Evolutionary conservation across 1,139 yeast genomes (phyloP), one percentile per base, ranked within the genome.

Genomic region (Debaryomycetaceae sp.): DNA sequence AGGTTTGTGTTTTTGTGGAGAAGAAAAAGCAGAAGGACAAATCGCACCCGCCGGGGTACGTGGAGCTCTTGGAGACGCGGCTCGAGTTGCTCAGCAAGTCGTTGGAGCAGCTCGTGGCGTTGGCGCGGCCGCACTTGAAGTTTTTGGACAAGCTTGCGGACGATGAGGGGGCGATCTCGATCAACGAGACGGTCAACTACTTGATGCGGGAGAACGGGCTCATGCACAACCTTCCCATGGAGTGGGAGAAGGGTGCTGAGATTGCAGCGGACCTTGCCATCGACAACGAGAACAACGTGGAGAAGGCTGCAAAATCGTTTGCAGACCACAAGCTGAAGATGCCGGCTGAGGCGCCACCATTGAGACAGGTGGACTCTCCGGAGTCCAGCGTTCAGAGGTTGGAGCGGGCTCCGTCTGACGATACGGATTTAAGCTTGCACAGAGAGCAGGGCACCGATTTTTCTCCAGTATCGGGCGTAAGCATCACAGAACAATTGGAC

Each of bases 1-100:
- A 84, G 60, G 75, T 85, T 37, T 86, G 95, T 63, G 83, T 87
- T 0, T 86, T 84, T 57, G 80, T 87, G 24, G 88, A 84, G 51
- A 77, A 84, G 66, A 80, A 78, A 62, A 80, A 80, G 54, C 68
- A 73, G 35, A 78, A 75, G 49, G 90, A 84, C 49, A 81, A 81
- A 57, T 66, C 68, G 39, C 84, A 83, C 54, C 84, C 89, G 1
- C 66, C 68, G 36, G 86, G 86, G 1, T 84, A 85, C 52, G 87
- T 84, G 11, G 93, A 86, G 55, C 65, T 86, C 45, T 65, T 86
- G 39, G 91, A 86, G 57, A 81, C 85, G 22, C 65, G 93, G 42
- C 69, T 84, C 41, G 83, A 81, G 41, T 69, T 85, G 29, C 67
- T 85, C 36, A 80, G 83, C 39, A 77, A 77, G 54, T 71, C 84